Conservation (phyloP, 129 eudicot genomes). For the Daucus carota region DNA sequence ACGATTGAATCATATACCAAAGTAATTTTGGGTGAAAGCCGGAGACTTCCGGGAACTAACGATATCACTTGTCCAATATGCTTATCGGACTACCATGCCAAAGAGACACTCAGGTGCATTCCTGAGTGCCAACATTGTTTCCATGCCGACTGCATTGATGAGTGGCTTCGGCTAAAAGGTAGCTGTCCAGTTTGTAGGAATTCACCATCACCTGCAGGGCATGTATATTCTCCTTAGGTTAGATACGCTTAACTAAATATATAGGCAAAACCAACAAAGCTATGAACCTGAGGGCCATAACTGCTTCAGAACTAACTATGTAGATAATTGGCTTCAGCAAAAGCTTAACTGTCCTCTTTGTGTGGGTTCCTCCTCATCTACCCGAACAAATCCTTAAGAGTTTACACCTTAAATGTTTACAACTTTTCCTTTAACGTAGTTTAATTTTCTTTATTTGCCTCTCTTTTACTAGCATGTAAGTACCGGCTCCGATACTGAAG, state of each 20-base stretch:
- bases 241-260: neutral
- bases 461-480: constrained; percentile 3
- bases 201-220: constrained; percentile 8
- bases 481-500: neutral
- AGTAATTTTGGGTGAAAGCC: constrained; percentile 11
- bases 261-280: neutral
- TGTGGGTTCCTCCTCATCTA: neutral
- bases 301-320: neutral
- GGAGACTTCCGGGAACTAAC: constrained; percentile 9
- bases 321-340: neutral
- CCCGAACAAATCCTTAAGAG: neutral
- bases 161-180: constrained; percentile 12
- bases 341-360: neutral
- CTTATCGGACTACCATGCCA: constrained; percentile 11
- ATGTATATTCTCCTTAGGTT: neutral
- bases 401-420: neutral
- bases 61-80: constrained; percentile 10
- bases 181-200: constrained; percentile 11
- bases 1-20: constrained; percentile 1
- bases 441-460: neutral
- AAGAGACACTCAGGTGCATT: constrained; percentile 14
- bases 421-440: neutral
- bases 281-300: neutral
- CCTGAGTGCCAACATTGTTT: constrained; percentile 12
- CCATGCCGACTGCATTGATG: constrained; percentile 12